Base-by-base conservation (phyloP, 805 yeast genomes). In the Metschnikowia sp. region DNA sequence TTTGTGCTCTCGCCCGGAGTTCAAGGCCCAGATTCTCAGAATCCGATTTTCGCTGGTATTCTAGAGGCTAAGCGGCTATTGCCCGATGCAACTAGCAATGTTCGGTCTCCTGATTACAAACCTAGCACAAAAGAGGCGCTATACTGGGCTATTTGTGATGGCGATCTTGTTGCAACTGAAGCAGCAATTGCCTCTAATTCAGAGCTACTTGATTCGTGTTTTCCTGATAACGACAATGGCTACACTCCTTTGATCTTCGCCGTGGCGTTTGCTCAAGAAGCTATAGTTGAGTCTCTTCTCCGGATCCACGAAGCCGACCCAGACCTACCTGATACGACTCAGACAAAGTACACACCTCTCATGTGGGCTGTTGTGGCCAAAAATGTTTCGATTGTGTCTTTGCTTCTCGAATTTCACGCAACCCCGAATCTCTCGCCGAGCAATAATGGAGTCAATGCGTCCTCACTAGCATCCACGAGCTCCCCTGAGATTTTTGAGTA, bases 341-440 rank as follows among this genome's bases (percentile, higher is more conserved):
- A 78, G 22, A 51, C 54, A 34, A 73, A 78, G 2, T 82, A 80
- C 63, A 77, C 88, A 0, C 88, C 96, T 10, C 64, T 87, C 39
- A 88, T 87, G 94, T 88, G 96, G 96, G 91, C 95, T 0, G 80
- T 88, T 3, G 77, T 82, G 55, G 73, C 83, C 54, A 77, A 81
- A 45, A 79, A 80, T 45, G 63, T 77, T 49, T 73, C 75, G 10
- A 73, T 84, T 39, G 82, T 80, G 12, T 76, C 79, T 40, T 65
- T 76, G 46, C 66, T 88, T 49, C 64, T 89, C 45, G 78, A 79
- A 37, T 73, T 74, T 48, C 86, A 84, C 33, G 92, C 91, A 0
- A 85, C 83, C 50, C 81, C 82, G 1, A 71, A 76, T 36, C 65
- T 77, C 40, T 61, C 65, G 32, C 62, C 64, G 3, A 47, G 53